These are phyloP conservation scores for Salix purpurea DNA, from an alignment of 345 rosid species.

Conservation along the genomic window DNA sequence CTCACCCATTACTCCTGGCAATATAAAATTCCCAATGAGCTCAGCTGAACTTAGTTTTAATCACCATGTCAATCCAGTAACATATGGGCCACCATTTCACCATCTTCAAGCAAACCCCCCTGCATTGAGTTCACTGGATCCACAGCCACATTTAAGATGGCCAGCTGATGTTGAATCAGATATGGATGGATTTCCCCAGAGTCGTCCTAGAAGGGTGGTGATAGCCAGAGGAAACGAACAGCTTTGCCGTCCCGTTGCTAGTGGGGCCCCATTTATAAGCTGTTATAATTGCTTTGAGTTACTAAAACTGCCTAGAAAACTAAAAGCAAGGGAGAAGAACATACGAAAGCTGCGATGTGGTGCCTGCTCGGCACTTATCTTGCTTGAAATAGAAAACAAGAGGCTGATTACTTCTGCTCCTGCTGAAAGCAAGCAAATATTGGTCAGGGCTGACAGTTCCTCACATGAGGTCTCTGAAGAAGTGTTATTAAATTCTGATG, in stretches of 20 bases:
- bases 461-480: conserved; percentile 5
- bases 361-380: conserved; percentile 18
- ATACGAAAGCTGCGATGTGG: conserved; percentile 25
- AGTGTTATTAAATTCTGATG: conserved; percentile 1
- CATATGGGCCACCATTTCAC: not conserved
- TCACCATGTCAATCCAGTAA: not conserved
- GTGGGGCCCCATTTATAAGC: conserved; percentile 26
- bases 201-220: not conserved
- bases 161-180: conserved; percentile 31
- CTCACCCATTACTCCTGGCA: not conserved
- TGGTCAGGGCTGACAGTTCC: conserved; percentile 15
- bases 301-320: conserved; percentile 18
- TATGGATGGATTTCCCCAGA: conserved; percentile 10
- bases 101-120: conserved; percentile 4
- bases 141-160: conserved; percentile 27
- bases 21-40: not conserved
- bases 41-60: conserved; percentile 10
- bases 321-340: not conserved
- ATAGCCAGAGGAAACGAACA: not conserved
- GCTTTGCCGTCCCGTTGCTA: conserved; percentile 12
- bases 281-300: conserved; percentile 23
- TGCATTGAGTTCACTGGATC: conserved; percentile 22
- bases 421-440: not conserved
- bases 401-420: conserved; percentile 13
- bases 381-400: conserved; percentile 10